Evolutionary conservation across 2,329 filamentous ascomycete genomes (phyloP), one percentile per base, ranked within the genome.

Genomic region (Xylariaceae sp.): DNA sequence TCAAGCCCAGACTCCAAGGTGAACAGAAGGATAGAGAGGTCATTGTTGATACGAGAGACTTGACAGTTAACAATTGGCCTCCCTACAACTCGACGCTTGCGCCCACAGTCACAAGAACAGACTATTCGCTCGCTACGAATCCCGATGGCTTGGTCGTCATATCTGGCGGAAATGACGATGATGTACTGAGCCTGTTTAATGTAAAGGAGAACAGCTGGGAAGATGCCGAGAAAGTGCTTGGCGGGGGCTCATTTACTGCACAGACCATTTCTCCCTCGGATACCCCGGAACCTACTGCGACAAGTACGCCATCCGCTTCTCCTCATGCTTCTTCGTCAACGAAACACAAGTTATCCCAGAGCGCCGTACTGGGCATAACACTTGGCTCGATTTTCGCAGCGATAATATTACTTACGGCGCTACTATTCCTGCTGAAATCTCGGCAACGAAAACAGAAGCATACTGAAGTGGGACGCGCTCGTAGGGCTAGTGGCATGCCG

Each of bases 341-440:
- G 41, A 60, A 60, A 17, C 34, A n/a, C 57, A 60, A 50, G 63
- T 73, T 53, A 69, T 72, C 60, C 70, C 77, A 71, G 77, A 81
- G 73, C 65, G 85, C 85, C 6, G 88, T 96, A 34, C 80, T 97
- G 1, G 92, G 90, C 39, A 89, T 90, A 54, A 89, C 89, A 0
- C 80, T 97, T 0, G 92, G 92, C 10, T 86, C 87, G n/a, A 85
- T 96, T 18, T 82, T 89, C 55, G 91, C 89, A 15, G 77, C 91
- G 55, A 85, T 88, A 17, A 75, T 85, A 0, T 71, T 96, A 5
- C 77, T 95, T n/a, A 79, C 89, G 30, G 72, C 89, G 1, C 71
- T 91, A n/a, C 80, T 97, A 17, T 77, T 94, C 54, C 78, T 88
- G 34, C 75, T 92, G 23, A 81, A 83, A 69, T 83, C 82, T 65